These are phyloP conservation scores for Colletotrichum sp. DNA, from an alignment of 2,329 filamentous ascomycete genomes.

Conservation along the genomic window DNA sequence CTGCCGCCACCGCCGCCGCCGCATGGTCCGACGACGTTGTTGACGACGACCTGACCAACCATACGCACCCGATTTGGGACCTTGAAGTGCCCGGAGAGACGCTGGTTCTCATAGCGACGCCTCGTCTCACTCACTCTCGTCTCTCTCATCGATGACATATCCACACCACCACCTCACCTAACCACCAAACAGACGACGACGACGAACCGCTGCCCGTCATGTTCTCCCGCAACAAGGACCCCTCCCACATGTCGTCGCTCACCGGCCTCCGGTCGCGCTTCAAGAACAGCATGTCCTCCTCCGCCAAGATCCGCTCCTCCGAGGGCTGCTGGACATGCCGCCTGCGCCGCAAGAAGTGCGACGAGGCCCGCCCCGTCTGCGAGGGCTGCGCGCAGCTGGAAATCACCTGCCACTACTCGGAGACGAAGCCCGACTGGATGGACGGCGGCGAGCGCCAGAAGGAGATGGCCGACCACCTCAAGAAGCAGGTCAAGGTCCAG, in stretches of 20 bases:
- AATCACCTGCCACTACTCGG: slow-evolving; percentile 59
- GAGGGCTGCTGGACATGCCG: slow-evolving; percentile 67
- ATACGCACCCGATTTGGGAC: not conserved
- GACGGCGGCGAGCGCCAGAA: slow-evolving; percentile 38
- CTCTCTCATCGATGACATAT: not conserved
- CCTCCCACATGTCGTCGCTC: not conserved
- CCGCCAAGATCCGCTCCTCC: slow-evolving; percentile 40
- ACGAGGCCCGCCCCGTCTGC: slow-evolving; percentile 58
- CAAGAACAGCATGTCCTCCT: slow-evolving; percentile 12
- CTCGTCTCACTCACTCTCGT: not conserved
- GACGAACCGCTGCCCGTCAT: not conserved
- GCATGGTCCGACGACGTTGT: not conserved
- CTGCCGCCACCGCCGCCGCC: not conserved
- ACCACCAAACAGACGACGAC: not conserved
- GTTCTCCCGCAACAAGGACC: slow-evolving; percentile 14
- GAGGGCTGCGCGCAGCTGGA: slow-evolving; percentile 54
- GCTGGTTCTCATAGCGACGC: not conserved
- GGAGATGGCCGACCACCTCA: slow-evolving; percentile 27
- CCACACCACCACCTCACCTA: not conserved
- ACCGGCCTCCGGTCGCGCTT: slow-evolving; percentile 11
- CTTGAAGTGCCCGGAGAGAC: not conserved
- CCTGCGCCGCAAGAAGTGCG: slow-evolving; percentile 66
- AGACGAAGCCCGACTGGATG: slow-evolving; percentile 63
- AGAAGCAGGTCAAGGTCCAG: slow-evolving; percentile 27
- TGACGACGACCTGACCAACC: not conserved